Conservation (phyloP, 768 basidiomycete species). For the Leccinum broughii region DNA sequence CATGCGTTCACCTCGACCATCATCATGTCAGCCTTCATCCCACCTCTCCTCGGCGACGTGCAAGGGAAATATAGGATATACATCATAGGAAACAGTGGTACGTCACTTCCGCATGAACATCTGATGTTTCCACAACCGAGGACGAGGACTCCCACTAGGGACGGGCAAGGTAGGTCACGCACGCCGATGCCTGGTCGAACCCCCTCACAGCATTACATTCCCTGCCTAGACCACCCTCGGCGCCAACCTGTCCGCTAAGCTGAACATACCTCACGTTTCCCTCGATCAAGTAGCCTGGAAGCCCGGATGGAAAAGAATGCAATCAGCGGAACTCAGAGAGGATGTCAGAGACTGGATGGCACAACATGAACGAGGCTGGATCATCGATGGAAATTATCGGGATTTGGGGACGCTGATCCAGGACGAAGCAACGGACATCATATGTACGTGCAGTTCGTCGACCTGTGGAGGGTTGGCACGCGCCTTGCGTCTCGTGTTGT, state of each 20-base stretch:
- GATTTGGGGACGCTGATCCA: conserved; percentile 35
- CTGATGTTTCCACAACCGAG: neutral
- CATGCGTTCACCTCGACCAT: neutral
- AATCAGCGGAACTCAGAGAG: conserved; percentile 29
- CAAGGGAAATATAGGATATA: conserved; percentile 47
- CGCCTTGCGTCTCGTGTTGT: neutral
- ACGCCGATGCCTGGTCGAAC: neutral
- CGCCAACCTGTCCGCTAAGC: conserved; percentile 40
- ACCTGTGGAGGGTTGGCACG: neutral
- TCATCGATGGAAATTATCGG: conserved; percentile 53
- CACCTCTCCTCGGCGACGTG: conserved; percentile 42
- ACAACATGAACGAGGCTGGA: conserved; percentile 44
- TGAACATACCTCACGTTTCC: conserved; percentile 48
- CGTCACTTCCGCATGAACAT: conserved; percentile 11
- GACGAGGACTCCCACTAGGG: conserved; percentile 26
- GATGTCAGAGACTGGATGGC: conserved; percentile 24
- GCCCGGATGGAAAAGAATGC: conserved; percentile 45
- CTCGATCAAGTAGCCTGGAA: conserved; percentile 51
- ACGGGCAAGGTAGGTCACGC: conserved; percentile 40
- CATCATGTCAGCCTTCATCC: conserved; percentile 12
- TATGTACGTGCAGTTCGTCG: conserved; percentile 43
- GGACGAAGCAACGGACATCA: conserved; percentile 47
- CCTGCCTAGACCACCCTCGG: conserved; percentile 47
- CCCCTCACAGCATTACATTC: neutral
- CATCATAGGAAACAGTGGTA: conserved; percentile 56